Conservation (phyloP, 192 early-diverging fungal species). For the Mortierella alpina region DNA sequence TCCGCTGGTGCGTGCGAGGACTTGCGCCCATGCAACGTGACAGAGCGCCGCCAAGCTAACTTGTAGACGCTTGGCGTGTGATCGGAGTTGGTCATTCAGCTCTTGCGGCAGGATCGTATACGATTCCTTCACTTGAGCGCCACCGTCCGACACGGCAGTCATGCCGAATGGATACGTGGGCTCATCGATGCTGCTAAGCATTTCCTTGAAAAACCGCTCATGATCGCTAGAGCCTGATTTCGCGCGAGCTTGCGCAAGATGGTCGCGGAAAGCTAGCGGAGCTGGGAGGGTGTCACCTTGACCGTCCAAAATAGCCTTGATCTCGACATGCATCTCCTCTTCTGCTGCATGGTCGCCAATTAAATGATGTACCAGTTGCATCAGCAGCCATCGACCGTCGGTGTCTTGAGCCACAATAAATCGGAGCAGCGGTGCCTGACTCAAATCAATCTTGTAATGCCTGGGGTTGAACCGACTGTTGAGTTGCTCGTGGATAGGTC, state of each 20-base stretch:
- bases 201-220: slow-evolving; percentile 1
- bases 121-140: not conserved
- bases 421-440: not conserved
- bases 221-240: not conserved
- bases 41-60: not conserved
- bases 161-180: slow-evolving; percentile 1
- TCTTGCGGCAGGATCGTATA: not conserved
- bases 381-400: slow-evolving; percentile 3
- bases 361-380: not conserved
- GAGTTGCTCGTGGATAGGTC: slow-evolving; percentile 4
- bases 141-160: not conserved
- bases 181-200: not conserved
- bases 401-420: not conserved
- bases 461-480: not conserved
- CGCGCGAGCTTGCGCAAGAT: not conserved
- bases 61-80: not conserved
- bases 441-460: slow-evolving; percentile 2
- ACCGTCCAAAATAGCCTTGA: not conserved
- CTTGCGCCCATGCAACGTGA: slow-evolving; percentile 15
- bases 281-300: not conserved
- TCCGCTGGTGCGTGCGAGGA: not conserved
- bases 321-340: slow-evolving; percentile 1
- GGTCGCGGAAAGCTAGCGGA: not conserved
- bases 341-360: slow-evolving; percentile 2
- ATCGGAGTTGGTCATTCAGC: not conserved